Base-by-base conservation (phyloP, 805 yeast species). In the Ogataea philodendri region DNA sequence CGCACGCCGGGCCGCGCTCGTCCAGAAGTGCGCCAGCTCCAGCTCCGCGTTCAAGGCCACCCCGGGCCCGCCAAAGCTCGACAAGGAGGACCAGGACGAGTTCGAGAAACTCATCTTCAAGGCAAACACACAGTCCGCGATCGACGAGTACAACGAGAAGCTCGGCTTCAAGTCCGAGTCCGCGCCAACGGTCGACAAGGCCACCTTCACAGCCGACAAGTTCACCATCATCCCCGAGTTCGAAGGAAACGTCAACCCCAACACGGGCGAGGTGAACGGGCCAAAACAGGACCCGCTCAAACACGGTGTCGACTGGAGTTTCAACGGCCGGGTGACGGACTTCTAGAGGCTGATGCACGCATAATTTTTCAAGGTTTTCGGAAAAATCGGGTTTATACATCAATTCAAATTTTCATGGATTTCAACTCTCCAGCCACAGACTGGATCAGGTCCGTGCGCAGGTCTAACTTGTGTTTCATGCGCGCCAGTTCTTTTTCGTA, bases 201-300 rank as follows among this genome's bases (percentile, higher is more conserved):
- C 84, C 5, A 64, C 69, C 4, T 74, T 81, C 49, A 78, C 82
- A 2, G 83, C 89, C 2, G 84, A 76, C 37, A 76, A 70, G 46
- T 71, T 83, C 57, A 78, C 82, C 59, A 81, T 88, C 3, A 81
- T 88, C 36, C 95, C 96, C 2, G 98, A 93, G 54, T 93, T 93
- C 56, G 96, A 89, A 61, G 98, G 98, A 1, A 89, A 88, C 44
- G 78, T 72, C 11, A 93, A 93, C 56, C 98, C 98, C 0, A 73
- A 68, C 39, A 93, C 98, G 1, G 98, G 98, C 3, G 98, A 93
- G 62, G 70, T 82, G 15, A 96, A 96, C 30, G 98, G 98, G 0
- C 98, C 98, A 16, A 93, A 93, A 55, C 97, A 93, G 60, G 97
- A 93, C 55, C 98, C 98, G 1, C 69, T 87, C 45, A 77, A 79